Conservation (phyloP, 2,329 filamentous ascomycete genomes). For the Leptodontidium sp. region DNA sequence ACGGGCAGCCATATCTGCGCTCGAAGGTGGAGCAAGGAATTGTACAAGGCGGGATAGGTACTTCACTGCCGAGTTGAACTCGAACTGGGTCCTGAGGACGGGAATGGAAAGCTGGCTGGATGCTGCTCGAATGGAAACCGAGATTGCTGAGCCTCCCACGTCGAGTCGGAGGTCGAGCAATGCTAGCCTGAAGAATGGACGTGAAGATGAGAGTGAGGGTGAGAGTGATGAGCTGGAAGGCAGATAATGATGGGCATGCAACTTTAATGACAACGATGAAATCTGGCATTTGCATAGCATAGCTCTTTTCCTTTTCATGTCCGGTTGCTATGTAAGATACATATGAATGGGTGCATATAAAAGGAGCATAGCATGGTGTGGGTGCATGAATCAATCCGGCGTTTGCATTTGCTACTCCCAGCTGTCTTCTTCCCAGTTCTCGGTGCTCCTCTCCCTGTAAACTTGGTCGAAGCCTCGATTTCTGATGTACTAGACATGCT, state of each 20-base stretch:
- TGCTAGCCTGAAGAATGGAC: constrained; percentile 13
- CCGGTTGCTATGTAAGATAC: neutral
- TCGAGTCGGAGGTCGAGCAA: constrained; percentile 27
- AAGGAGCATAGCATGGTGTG: neutral
- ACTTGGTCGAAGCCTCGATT: no score
- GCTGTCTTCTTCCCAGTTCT: no score
- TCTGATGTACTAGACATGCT: neutral
- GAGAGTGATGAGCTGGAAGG: neutral
- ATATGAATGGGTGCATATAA: constrained; percentile 4
- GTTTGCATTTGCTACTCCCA: neutral
- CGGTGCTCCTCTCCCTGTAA: no score
- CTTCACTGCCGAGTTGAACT: constrained; percentile 70
- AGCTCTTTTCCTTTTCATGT: neutral
- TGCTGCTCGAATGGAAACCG: constrained; percentile 27
- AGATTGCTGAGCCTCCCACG: neutral
- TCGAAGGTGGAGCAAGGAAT: constrained; percentile 76
- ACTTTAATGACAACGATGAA: neutral
- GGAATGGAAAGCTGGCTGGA: constrained; percentile 50
- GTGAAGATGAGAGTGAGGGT: neutral
- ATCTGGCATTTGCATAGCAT: constrained; percentile 4
- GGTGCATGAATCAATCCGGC: neutral
- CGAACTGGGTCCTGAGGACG: constrained; percentile 70
- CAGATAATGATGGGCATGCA: neutral
- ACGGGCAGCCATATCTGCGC: constrained; percentile 75
- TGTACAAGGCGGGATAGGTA: constrained; percentile 75